Evolutionary conservation across 768 basidiomycete genomes (phyloP).

Genomic region (Cystobasidium onofrii): DNA sequence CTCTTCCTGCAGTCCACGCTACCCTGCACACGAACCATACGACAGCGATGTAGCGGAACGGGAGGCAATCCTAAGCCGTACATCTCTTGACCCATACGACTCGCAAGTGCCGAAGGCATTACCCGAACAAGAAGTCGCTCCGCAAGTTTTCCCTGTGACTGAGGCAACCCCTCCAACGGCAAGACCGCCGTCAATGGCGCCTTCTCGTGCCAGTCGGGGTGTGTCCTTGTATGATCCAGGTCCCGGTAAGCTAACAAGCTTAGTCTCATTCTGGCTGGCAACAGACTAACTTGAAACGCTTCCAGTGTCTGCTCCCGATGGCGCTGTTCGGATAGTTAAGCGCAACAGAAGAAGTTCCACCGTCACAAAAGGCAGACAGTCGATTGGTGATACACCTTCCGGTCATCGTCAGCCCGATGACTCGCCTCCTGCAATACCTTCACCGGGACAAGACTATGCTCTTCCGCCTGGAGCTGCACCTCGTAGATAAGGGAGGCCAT

Average conservation of each 20-base stretch:
- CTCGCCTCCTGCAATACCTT: neutral
- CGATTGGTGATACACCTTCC: neutral
- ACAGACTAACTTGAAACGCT: neutral
- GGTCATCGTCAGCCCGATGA: neutral
- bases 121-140: neutral
- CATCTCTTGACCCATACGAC: conserved; percentile 17
- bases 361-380: conserved; percentile 13
- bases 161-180: neutral
- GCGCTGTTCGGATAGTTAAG: conserved; percentile 25
- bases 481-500: neutral
- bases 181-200: neutral
- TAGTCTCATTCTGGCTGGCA: too few relatives aligned
- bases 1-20: conserved; percentile 13
- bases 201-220: neutral
- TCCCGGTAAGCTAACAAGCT: conserved; percentile 17
- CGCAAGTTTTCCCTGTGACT: neutral
- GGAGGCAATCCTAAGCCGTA: conserved; percentile 33
- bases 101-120: neutral
- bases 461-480: conserved; percentile 27
- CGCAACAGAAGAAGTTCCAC: conserved; percentile 18
- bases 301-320: conserved; percentile 17
- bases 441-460: neutral
- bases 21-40: conserved; percentile 13
- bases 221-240: conserved; percentile 24
- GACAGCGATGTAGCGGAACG: conserved; percentile 35